Evolutionary conservation across 345 rosid genomes (phyloP).

Genomic region (Heritiera fomes): DNA sequence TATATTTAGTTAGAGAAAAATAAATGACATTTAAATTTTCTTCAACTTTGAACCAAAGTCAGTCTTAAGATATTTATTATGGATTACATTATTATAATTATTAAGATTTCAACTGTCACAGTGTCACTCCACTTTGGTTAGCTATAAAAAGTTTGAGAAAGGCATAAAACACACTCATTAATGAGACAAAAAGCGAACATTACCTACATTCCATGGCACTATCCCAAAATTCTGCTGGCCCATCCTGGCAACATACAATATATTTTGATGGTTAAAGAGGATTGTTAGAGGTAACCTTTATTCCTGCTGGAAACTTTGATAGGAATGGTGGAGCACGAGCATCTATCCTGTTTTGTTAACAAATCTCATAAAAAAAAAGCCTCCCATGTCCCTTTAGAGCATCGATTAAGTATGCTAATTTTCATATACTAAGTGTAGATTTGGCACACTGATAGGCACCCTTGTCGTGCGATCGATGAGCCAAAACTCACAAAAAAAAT

Average conservation of each 20-base stretch:
- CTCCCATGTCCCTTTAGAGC: constrained; percentile 9
- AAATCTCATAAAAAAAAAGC: not conserved
- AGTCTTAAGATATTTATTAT: not conserved
- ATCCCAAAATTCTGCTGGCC: not conserved
- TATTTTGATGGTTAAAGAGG: not conserved
- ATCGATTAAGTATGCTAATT: not conserved
- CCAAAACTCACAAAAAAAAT: no score
- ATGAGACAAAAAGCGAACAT: not conserved
- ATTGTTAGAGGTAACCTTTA: not conserved
- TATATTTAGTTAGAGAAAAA: not conserved
- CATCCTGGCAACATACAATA: not conserved
- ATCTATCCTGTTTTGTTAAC: not conserved
- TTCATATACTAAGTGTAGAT: not conserved
- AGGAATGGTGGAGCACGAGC: not conserved
- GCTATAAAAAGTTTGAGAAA: constrained; percentile 7
- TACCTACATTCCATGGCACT: constrained; percentile 11
- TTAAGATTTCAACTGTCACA: not conserved
- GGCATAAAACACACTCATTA: not conserved
- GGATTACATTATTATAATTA: not conserved
- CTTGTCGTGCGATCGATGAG: no score
- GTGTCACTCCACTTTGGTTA: not conserved
- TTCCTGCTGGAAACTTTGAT: not conserved
- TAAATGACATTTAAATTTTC: not conserved
- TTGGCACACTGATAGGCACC: no score
- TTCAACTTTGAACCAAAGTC: not conserved